Percentiles rank a stretch among this genome's conserved stretches.
phyloP scores from a whole-genome alignment of 2,329 filamentous ascomycete genomes.

The Fusarium stilboides region DNA sequence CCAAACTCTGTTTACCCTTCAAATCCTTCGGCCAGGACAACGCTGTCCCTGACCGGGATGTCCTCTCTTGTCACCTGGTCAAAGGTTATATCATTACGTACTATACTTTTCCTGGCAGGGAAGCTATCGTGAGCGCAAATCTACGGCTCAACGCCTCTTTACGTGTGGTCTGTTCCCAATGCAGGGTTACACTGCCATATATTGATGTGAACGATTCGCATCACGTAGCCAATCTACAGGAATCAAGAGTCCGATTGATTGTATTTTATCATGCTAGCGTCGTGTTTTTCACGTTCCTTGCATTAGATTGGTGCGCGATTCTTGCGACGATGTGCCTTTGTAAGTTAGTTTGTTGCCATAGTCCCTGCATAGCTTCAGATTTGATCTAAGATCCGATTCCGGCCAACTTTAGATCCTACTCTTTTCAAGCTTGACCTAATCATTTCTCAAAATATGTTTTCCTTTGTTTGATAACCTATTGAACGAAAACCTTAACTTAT shows the following conservation, averaged over 20 bases:
- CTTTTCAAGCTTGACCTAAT: no score
- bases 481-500: no score
- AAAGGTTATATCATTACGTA: slow-evolving; percentile 1
- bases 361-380: background rate
- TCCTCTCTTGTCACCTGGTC: slow-evolving; percentile 3
- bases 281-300: background rate
- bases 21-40: background rate
- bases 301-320: background rate
- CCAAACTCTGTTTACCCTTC: slow-evolving; percentile 12
- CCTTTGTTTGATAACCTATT: no score
- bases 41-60: slow-evolving; percentile 8
- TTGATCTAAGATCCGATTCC: no score
- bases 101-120: background rate
- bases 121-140: slow-evolving; percentile 4
- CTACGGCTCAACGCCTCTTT: background rate
- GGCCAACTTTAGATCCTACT: no score
- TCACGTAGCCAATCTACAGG: slow-evolving; percentile 2
- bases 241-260: background rate
- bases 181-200: slow-evolving; percentile 11
- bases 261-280: background rate
- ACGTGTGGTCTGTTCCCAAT: background rate
- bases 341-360: background rate
- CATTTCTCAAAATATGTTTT: no score
- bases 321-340: background rate
- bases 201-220: background rate